These are phyloP conservation scores for Carex cristatella DNA, from an alignment of 176 grass and related monocot genomes.

Conservation along the genomic window DNA sequence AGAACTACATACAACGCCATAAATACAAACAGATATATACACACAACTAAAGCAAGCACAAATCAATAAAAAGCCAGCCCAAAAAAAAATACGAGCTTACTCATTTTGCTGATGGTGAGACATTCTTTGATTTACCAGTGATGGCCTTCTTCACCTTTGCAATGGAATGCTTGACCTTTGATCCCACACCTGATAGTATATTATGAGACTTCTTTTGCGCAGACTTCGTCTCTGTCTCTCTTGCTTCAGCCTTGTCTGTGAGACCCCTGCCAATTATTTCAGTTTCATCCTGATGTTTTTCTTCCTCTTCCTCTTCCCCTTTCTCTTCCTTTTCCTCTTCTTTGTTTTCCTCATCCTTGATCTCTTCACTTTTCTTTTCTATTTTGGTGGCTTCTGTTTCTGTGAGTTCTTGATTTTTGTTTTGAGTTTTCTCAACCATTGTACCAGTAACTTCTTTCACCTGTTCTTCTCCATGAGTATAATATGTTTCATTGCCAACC, in stretches of 20 bases:
- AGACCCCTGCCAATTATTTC: slow-evolving; percentile 21
- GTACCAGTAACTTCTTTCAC: slow-evolving; percentile 30
- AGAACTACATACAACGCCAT: slow-evolving; percentile 2
- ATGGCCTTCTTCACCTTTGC: slow-evolving; percentile 92
- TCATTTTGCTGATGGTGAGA: slow-evolving; percentile 42
- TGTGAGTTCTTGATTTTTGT: slow-evolving; percentile 15
- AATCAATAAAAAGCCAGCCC: slow-evolving; percentile 26
- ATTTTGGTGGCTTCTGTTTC: slow-evolving; percentile 20
- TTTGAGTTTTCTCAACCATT: slow-evolving; percentile 13
- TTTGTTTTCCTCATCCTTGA: slow-evolving; percentile 24
- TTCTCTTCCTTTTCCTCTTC: slow-evolving; percentile 38
- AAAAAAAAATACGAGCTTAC: slow-evolving; percentile 27
- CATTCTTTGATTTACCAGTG: slow-evolving; percentile 59
- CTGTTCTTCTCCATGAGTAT: neutral
- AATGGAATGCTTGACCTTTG: slow-evolving; percentile 81
- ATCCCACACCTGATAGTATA: slow-evolving; percentile 73
- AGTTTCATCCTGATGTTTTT: slow-evolving; percentile 37
- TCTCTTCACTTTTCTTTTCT: slow-evolving; percentile 25
- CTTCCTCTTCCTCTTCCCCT: slow-evolving; percentile 37
- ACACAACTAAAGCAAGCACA: slow-evolving; percentile 38
- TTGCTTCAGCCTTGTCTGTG: slow-evolving; percentile 34
- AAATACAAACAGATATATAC: slow-evolving; percentile 22
- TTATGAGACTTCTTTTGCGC: slow-evolving; percentile 60
- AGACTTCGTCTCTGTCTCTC: slow-evolving; percentile 37
- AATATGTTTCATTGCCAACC: neutral